Conservation (phyloP, 306 rosid species). For the Prunus persica region Prunus_persica_NCBIv2 NC_034010.1:26968001-26968500, state of each 20-base stretch:
- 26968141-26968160: conserved; percentile 36
- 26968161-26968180: conserved; percentile 58
- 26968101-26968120: conserved; percentile 38
- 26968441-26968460: conserved; percentile 44
- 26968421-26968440: conserved; percentile 59
- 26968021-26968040: conserved; percentile 62
- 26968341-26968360: conserved; percentile 36
- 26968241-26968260: not conserved
- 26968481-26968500: conserved; percentile 23
- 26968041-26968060: conserved; percentile 46
- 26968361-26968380: conserved; percentile 37
- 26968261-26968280: not conserved
- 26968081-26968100: conserved; percentile 51
- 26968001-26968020: conserved; percentile 42
- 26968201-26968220: conserved; percentile 60
- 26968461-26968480: conserved; percentile 53
- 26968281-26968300: not conserved
- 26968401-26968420: conserved; percentile 55
- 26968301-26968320: conserved; percentile 58
- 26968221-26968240: not conserved
- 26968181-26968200: conserved; percentile 50
- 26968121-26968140: conserved; percentile 49
- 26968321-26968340: conserved; percentile 55
- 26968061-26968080: conserved; percentile 51
- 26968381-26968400: conserved; percentile 43